A percentile compares a stretch with the other conserved stretches of the same genome.
phyloP scores from a whole-genome alignment of 257 asterid species.

The Craterostigma plantagineum region DNA sequence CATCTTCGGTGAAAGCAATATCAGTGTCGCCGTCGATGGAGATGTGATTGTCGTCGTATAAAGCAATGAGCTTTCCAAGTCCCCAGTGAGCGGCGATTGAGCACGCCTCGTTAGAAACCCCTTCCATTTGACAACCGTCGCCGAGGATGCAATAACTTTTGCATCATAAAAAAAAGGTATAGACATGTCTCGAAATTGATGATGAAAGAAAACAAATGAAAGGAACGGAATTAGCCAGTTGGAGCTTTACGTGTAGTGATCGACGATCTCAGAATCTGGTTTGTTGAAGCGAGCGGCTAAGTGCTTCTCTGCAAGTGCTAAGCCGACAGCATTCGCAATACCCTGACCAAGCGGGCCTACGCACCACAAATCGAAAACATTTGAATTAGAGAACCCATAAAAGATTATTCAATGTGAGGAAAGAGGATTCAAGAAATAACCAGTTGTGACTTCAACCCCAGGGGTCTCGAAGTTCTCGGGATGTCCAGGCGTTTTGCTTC shows the following conservation, averaged over 20 bases:
- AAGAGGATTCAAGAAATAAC: conserved; percentile 15
- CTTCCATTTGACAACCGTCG: conserved; percentile 96
- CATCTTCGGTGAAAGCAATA: conserved; percentile 83
- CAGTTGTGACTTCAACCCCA: conserved; percentile 91
- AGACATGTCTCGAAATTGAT: background rate
- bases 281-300: conserved; percentile 82
- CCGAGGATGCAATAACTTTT: conserved; percentile 46
- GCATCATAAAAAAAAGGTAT: conserved; percentile 12
- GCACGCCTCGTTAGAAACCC: conserved; percentile 73
- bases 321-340: conserved; percentile 73
- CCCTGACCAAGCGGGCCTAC: conserved; percentile 93
- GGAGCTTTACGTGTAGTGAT: conserved; percentile 58
- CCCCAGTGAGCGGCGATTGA: conserved; percentile 98
- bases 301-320: conserved; percentile 80
- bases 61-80: conserved; percentile 82
- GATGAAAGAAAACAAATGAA: background rate
- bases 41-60: conserved; percentile 84
- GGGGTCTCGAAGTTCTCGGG: conserved; percentile 87
- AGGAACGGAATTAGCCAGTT: conserved; percentile 5
- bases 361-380: background rate
- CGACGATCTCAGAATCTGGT: conserved; percentile 55
- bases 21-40: conserved; percentile 95
- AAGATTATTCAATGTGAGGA: too few relatives aligned
- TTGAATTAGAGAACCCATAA: too few relatives aligned
- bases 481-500: conserved; percentile 77